phyloP scores from a whole-genome alignment of 139 green algal species.

The Picochlorum sp. region DNA sequence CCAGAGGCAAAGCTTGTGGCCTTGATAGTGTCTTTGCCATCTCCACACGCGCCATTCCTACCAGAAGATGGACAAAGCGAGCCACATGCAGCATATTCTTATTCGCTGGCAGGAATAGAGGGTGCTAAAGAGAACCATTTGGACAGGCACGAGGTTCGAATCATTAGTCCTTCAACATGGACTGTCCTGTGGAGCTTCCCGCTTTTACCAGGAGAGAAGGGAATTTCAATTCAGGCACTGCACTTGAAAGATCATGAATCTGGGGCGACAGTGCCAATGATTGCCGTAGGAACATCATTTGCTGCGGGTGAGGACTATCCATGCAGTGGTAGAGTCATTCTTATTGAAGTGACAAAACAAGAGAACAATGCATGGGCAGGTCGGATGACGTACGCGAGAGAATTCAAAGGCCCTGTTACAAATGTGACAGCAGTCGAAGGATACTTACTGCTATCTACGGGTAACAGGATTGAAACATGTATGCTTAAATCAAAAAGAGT shows the following conservation, averaged over 20 bases:
- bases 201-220: conserved; percentile 52
- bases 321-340: conserved; percentile 60
- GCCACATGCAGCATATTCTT: conserved; percentile 33
- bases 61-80: conserved; percentile 58
- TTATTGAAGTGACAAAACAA: conserved; percentile 47
- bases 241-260: conserved; percentile 39
- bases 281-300: conserved; percentile 46
- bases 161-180: conserved; percentile 37
- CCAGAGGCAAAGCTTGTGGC: conserved; percentile 50
- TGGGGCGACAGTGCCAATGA: conserved; percentile 34
- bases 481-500: conserved; percentile 15
- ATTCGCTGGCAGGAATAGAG: conserved; percentile 19
- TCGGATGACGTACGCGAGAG: conserved; percentile 18
- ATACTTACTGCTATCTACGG: conserved; percentile 50
- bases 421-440: conserved; percentile 35
- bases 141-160: conserved; percentile 36
- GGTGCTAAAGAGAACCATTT: conserved; percentile 6
- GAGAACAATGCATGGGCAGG: conserved; percentile 2
- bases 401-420: conserved; percentile 44
- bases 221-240: conserved; percentile 33
- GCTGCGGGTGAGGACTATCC: conserved; percentile 75
- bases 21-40: conserved; percentile 35
- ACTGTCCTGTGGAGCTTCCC: conserved; percentile 25
- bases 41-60: conserved; percentile 26
- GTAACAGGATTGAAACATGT: conserved; percentile 54